These are phyloP conservation scores for Sphagnum magellanicum DNA, from an alignment of 228 moss, liverwort and hornwort genomes.

Conservation along the genomic window DNA sequence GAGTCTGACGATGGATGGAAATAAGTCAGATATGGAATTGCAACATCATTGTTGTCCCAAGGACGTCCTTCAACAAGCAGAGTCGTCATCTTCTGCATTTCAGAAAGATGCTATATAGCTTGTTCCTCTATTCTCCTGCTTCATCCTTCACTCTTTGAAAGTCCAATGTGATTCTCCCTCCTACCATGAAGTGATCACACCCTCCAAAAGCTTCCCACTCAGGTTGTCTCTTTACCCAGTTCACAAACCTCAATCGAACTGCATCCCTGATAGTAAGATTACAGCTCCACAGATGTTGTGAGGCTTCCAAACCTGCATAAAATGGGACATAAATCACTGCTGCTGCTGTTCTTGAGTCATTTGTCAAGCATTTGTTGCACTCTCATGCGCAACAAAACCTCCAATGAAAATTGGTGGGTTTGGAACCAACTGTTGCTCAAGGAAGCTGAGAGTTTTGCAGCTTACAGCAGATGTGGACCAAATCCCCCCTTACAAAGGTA, in stretches of 20 bases:
- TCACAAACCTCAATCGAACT: slow-evolving; percentile 25
- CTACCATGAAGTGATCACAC: slow-evolving; percentile 70
- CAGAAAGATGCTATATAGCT: slow-evolving; percentile 37
- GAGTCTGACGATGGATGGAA: slow-evolving; percentile 62
- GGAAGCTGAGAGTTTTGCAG: slow-evolving; percentile 26
- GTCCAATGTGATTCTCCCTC: slow-evolving; percentile 84
- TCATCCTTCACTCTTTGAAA: slow-evolving; percentile 44
- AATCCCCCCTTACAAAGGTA: slow-evolving; percentile 56
- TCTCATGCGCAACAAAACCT: slow-evolving; percentile 66
- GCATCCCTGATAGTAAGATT: slow-evolving; percentile 50
- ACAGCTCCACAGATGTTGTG: slow-evolving; percentile 25
- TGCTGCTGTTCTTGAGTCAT: slow-evolving; percentile 44
- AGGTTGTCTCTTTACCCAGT: slow-evolving; percentile 40
- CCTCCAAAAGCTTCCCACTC: slow-evolving; percentile 52
- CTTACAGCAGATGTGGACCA: slow-evolving; percentile 35
- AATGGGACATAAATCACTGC: slow-evolving; percentile 64
- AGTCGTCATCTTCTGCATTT: slow-evolving; percentile 59
- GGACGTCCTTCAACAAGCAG: slow-evolving; percentile 61
- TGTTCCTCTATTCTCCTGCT: slow-evolving; percentile 68
- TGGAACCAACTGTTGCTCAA: slow-evolving; percentile 57
- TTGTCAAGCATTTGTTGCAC: slow-evolving; percentile 58
- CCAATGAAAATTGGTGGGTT: slow-evolving; percentile 67
- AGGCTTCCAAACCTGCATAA: slow-evolving; percentile 70
- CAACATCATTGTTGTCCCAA: slow-evolving; percentile 56
- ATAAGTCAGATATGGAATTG: slow-evolving; percentile 72